Base-by-base conservation (phyloP, 1,284 basidiomycete species). In the Cystobasidium slooffiae region DNA sequence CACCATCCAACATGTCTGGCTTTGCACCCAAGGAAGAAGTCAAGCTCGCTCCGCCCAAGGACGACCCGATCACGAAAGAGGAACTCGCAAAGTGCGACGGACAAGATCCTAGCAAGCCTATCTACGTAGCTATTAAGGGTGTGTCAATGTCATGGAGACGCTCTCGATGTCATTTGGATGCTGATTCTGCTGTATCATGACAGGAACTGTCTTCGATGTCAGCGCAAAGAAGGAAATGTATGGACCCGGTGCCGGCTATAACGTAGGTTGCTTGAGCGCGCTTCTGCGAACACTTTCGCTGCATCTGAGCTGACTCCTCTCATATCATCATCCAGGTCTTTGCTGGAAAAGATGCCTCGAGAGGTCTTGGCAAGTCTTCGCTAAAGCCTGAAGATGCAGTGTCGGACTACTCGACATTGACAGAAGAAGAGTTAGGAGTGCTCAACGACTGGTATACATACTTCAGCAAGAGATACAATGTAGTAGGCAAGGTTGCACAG, bases 51-150 rank as follows among this genome's bases (percentile, higher is more conserved):
- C 89, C 91, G 3, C 92, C 93, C 37, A 92, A 90, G 80, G 86
- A 91, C 78, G 89, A 91, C 80, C 89, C 90, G 0, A 90, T 88
- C 83, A 91, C 90, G 0, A 84, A 86, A 22, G 88, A 87, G 74
- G 84, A 91, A 79, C 85, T 96, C 75, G 88, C 85, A 70, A 79
- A 85, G 79, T 94, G 85, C 80, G 88, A 94, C 82, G 93, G 93
- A 10, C 84, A 85, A 0, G 86, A 89, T 75, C 78, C 84, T 0
- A 79, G 81, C 49, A 88, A 88, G 80, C 91, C 91, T 0, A 91
- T 96, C 68, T 93, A 92, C 78, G 91, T 96, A 47, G 88, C 91
- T 58, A 93, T 95, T 82, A 96, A 94, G 85, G 91, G 92, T 90
- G 74, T 47, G 83, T 78, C 39, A 4, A 6, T 8, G 10, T 39